These are phyloP conservation scores for Trypanosoma mega DNA, from an alignment of 208 protist species.

Conservation along the genomic window DNA sequence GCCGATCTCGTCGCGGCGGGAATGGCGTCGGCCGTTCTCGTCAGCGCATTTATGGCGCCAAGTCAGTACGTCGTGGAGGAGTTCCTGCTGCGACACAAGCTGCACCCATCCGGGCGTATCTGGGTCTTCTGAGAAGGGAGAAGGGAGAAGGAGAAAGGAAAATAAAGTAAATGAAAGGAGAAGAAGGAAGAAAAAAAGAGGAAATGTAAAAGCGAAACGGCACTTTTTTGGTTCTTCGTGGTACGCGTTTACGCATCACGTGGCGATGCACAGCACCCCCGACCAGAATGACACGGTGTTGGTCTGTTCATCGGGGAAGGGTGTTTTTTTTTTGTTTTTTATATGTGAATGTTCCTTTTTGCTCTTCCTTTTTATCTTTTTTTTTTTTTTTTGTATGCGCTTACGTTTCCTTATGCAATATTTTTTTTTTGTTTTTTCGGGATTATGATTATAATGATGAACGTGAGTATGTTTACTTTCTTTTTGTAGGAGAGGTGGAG, in stretches of 20 bases:
- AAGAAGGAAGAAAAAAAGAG: slow-evolving; percentile 1
- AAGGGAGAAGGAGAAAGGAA: neutral
- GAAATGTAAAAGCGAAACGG: neutral
- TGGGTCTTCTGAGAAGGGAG: slow-evolving; percentile 56
- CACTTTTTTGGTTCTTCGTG: too few relatives aligned
- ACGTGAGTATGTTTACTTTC: neutral
- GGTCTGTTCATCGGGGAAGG: too few relatives aligned
- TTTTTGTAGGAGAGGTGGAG: neutral
- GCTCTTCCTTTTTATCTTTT: slow-evolving; percentile 2
- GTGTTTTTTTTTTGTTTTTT: neutral
- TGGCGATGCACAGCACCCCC: too few relatives aligned
- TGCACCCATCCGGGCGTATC: slow-evolving; percentile 26
- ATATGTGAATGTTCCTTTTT: neutral
- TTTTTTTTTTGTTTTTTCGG: slow-evolving; percentile 5
- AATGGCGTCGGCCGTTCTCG: slow-evolving; percentile 30
- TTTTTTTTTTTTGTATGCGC: neutral
- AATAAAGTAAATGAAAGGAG: neutral
- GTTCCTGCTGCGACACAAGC: slow-evolving; percentile 40
- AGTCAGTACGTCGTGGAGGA: slow-evolving; percentile 50
- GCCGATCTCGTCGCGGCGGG: slow-evolving; percentile 43
- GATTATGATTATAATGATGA: slow-evolving; percentile 1
- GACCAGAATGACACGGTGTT: too few relatives aligned
- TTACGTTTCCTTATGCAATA: slow-evolving; percentile 4
- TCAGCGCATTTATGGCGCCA: slow-evolving; percentile 36
- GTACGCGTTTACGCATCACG: too few relatives aligned